phyloP scores from a whole-genome alignment of 2,329 filamentous ascomycete genomes.

The Claviceps purpurea region DNA sequence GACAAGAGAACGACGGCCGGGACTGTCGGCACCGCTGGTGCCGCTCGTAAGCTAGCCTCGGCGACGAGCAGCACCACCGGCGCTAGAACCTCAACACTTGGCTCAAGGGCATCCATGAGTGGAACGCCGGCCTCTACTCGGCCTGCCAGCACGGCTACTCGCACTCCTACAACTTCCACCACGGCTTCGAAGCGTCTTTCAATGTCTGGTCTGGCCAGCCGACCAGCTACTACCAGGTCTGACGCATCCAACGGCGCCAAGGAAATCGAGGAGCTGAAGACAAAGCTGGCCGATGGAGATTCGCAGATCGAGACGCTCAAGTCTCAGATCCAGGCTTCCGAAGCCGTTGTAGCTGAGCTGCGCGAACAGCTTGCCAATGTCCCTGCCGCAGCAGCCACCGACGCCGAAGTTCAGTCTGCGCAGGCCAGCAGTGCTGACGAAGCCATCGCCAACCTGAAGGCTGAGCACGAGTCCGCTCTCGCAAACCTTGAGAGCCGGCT shows the following conservation, averaged over 20 bases:
- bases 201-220: constrained; percentile 23
- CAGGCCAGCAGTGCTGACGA: constrained; percentile 26
- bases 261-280: constrained; percentile 47
- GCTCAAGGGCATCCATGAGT: constrained; percentile 17
- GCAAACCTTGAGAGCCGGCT: constrained; percentile 33
- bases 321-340: constrained; percentile 39
- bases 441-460: constrained; percentile 33
- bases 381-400: constrained; percentile 20
- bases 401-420: constrained; percentile 26
- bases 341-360: constrained; percentile 42
- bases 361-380: constrained; percentile 35
- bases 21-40: constrained; percentile 17
- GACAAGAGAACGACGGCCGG: constrained; percentile 24
- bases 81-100: constrained; percentile 21
- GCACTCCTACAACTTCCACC: constrained; percentile 25
- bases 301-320: constrained; percentile 43
- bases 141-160: constrained; percentile 20
- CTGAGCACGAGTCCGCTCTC: constrained; percentile 35
- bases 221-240: constrained; percentile 23
- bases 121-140: constrained; percentile 18
- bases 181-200: constrained; percentile 46
- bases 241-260: constrained; percentile 33
- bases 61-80: constrained; percentile 21
- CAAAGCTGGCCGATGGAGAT: constrained; percentile 45
- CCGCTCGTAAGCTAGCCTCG: constrained; percentile 22